Evolutionary conservation across 768 basidiomycete species (phyloP).

Genomic region (Termitomyces sp.): DNA sequence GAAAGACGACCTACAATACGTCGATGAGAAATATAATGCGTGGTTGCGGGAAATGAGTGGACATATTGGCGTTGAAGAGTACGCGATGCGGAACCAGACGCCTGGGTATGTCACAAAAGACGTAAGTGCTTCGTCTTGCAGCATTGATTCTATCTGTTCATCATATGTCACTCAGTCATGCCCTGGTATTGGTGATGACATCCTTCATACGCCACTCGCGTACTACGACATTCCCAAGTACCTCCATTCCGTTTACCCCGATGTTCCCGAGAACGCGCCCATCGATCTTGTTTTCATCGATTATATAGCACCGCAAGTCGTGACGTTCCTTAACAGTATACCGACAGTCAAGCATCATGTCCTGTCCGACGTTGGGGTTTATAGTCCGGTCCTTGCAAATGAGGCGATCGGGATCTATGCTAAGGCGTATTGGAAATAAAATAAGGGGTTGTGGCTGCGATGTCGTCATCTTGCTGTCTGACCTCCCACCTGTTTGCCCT

Average conservation of each 20-base stretch:
- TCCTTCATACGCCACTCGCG: constrained; percentile 54
- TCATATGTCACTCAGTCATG: constrained; percentile 41
- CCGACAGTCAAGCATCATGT: constrained; percentile 49
- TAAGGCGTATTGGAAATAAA: constrained; percentile 37
- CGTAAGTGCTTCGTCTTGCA: background rate
- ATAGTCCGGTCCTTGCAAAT: constrained; percentile 47
- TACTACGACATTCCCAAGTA: constrained; percentile 52
- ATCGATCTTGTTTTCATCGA: constrained; percentile 76
- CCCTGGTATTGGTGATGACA: constrained; percentile 74
- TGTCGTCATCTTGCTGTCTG: background rate
- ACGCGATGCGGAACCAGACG: constrained; percentile 49
- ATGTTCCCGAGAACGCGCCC: constrained; percentile 39
- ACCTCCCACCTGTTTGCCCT: background rate
- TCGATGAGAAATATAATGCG: constrained; percentile 10
- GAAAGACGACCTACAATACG: constrained; percentile 11
- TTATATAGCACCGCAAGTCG: constrained; percentile 53
- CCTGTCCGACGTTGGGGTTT: constrained; percentile 44
- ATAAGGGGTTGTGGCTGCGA: background rate
- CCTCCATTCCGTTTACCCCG: constrained; percentile 50
- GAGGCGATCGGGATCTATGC: constrained; percentile 56
- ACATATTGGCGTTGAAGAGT: constrained; percentile 29
- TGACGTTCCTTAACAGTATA: constrained; percentile 50
- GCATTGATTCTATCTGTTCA: background rate
- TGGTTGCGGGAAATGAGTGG: constrained; percentile 60
- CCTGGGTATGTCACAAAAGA: constrained; percentile 68